phyloP scores from a whole-genome alignment of 805 yeast species.

The Phaffomyces opuntiae region DNA sequence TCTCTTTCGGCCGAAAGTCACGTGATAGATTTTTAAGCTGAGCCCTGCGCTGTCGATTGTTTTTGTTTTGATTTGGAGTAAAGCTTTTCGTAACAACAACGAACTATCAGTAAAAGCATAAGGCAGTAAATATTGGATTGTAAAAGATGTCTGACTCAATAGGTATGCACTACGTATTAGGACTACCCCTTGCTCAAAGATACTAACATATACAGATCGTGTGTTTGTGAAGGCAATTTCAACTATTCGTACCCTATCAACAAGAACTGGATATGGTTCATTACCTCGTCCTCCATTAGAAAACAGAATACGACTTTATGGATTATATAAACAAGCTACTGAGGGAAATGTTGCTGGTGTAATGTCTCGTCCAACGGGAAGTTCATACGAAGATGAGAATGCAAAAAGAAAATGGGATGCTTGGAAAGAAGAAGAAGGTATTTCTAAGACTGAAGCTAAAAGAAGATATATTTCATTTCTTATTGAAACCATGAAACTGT shows the following conservation, averaged over 20 bases:
- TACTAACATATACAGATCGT: slow-evolving; percentile 38
- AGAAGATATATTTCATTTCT: slow-evolving; percentile 58
- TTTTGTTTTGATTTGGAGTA: neutral
- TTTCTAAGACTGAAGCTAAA: slow-evolving; percentile 66
- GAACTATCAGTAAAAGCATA: too few relatives aligned
- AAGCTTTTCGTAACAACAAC: too few relatives aligned
- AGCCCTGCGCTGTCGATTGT: neutral
- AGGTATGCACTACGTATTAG: slow-evolving; percentile 1
- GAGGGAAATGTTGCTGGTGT: slow-evolving; percentile 71
- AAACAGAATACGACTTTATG: slow-evolving; percentile 61
- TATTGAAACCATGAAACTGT: slow-evolving; percentile 64
- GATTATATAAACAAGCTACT: slow-evolving; percentile 83
- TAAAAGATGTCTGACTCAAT: slow-evolving; percentile 12
- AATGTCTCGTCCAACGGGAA: slow-evolving; percentile 60
- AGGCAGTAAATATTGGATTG: neutral
- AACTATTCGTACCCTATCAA: slow-evolving; percentile 66
- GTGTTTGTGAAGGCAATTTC: slow-evolving; percentile 79
- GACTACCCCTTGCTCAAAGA: too few relatives aligned
- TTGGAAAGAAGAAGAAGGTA: slow-evolving; percentile 71
- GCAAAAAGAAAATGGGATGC: slow-evolving; percentile 78
- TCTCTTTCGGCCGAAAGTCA: too few relatives aligned
- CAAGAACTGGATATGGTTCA: slow-evolving; percentile 52
- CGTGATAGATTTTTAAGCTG: too few relatives aligned
- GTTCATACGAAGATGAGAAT: slow-evolving; percentile 53
- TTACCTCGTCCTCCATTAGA: slow-evolving; percentile 75